Evolutionary conservation across 1,139 yeast genomes (phyloP).

Genomic region (Debaryomyces nepalensis): DNA sequence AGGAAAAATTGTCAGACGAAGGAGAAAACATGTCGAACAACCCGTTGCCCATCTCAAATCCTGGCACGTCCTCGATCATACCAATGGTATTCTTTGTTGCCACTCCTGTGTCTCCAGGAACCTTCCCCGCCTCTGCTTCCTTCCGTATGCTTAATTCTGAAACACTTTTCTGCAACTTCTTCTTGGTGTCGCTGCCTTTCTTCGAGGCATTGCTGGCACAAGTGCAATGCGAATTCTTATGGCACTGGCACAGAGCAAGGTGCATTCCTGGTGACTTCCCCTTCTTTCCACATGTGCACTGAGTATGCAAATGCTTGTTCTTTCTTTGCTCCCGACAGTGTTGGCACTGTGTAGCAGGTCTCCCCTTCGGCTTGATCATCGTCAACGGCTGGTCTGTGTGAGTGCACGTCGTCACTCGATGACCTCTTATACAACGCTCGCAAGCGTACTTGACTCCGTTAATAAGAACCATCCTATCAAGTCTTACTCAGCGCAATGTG

Average conservation of each 20-base stretch:
- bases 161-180: constrained; percentile 26
- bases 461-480: constrained; percentile 69
- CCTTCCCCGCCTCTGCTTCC: neutral
- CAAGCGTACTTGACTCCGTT: constrained; percentile 96
- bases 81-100: constrained; percentile 34
- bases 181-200: constrained; percentile 29
- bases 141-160: constrained; percentile 9
- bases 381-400: constrained; percentile 90
- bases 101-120: neutral
- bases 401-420: constrained; percentile 89
- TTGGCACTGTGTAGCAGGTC: constrained; percentile 90
- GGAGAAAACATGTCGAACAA: constrained; percentile 35
- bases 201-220: constrained; percentile 42
- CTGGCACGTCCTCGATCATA: constrained; percentile 38
- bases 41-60: constrained; percentile 36
- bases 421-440: constrained; percentile 94
- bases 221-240: constrained; percentile 59
- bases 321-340: constrained; percentile 86
- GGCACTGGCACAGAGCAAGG: constrained; percentile 58
- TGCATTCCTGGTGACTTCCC: constrained; percentile 52
- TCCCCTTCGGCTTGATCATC: constrained; percentile 93
- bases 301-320: constrained; percentile 67
- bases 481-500: neutral
- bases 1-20: constrained; percentile 14
- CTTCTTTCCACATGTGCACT: constrained; percentile 74